Base-by-base conservation (phyloP, 192 early-diverging fungal genomes). In the Umbelopsis sp. region DNA sequence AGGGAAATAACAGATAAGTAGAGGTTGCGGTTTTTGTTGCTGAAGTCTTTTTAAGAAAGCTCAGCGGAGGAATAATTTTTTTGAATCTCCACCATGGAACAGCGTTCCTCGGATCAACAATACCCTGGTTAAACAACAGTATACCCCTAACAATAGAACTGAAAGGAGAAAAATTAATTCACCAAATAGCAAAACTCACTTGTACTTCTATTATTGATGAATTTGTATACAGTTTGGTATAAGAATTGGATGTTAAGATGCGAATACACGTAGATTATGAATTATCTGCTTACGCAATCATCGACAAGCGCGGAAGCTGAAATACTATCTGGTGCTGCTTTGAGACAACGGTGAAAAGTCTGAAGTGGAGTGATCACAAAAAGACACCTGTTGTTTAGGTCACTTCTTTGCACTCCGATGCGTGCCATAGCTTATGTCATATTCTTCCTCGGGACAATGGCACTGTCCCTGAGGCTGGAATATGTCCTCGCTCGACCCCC, bases 51-150 rank as follows among this genome's bases (percentile, higher is more conserved):
- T 26, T 34, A 59, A 65, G 44, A 29, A 72, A 65, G 7, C 44
- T 49, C 12, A 52, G 31, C 24, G 24, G n/a, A 50, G 32, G 25
- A 44, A 25, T 31, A 44, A 24, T 38, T 51, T n/a, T 72, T 43
- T 72, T 43, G 22, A 41, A 56, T 66, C 25, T 29, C 51, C 38
- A 21, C 36, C 24, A 71, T 51, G 45, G 47, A 69, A 49, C 29
- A 6, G 38, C 4, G 52, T 62, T 62, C 56, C 56, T 62, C 56
- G 56, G 56, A 32, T 49, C 56, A 62, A 14, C 52, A 62, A 7
- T 20, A 20, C 56, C 17, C 29, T 31, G 25, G 65, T 43, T 41
- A 45, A 66, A 66, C 32, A 68, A 16, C 43, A 25, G 26, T 44
- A 49, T 29, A 41, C 22, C n/a, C n/a, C n/a, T n/a, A n/a, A n/a